Evolutionary conservation across 148 eudicot species (phyloP).

Genomic region (Salicornia ramosissima): DNA sequence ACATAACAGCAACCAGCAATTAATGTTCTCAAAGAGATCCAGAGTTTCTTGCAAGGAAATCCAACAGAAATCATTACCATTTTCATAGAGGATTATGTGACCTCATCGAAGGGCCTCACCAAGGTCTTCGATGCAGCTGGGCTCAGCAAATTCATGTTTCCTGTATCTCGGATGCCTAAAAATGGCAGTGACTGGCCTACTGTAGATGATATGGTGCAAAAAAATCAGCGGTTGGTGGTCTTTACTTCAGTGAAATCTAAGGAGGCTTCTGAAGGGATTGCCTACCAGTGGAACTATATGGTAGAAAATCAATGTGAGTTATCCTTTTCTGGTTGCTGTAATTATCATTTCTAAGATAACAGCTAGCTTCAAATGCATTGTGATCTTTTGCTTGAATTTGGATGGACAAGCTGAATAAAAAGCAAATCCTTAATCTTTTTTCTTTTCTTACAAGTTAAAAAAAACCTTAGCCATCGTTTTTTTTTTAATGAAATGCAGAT

Average conservation of each 20-base stretch:
- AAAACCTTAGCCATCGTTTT: background rate
- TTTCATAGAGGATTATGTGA: conserved; percentile 87
- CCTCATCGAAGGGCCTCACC: conserved; percentile 57
- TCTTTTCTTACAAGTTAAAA: background rate
- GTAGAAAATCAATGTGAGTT: conserved; percentile 84
- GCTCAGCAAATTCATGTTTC: conserved; percentile 59
- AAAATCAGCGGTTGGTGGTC: conserved; percentile 73
- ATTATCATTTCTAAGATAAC: background rate
- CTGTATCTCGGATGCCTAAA: conserved; percentile 77
- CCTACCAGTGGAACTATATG: conserved; percentile 78
- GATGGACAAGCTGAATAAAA: background rate
- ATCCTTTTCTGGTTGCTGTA: background rate
- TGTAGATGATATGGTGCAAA: conserved; percentile 72
- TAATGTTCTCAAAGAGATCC: conserved; percentile 66
- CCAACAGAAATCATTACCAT: conserved; percentile 79
- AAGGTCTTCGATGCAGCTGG: conserved; percentile 72
- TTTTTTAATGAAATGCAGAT: conserved; percentile 47
- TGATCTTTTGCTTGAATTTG: background rate
- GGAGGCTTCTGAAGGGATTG: conserved; percentile 79
- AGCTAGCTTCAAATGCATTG: background rate
- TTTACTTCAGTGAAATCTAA: conserved; percentile 67
- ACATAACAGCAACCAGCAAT: conserved; percentile 79
- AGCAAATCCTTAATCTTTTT: background rate
- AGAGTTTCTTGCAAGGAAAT: conserved; percentile 51
- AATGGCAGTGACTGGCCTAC: conserved; percentile 80